A percentile compares a stretch with the other conserved stretches of the same genome.
These are phyloP conservation scores for Meyerozyma athensensis DNA, from an alignment of 1,139 yeast genomes.

Conservation along the genomic window DNA sequence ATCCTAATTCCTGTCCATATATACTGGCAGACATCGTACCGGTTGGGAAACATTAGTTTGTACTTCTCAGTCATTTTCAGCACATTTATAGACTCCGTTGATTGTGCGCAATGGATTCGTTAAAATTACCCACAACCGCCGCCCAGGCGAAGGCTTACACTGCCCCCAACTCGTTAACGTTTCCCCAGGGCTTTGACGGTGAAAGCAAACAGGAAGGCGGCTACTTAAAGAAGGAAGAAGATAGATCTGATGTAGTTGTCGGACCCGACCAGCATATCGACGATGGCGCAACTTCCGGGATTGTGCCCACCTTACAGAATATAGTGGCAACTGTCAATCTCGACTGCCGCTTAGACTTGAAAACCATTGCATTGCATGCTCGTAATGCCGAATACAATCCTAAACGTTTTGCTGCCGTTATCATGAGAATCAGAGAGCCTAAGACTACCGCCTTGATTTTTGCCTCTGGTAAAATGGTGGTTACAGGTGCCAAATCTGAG, in stretches of 20 bases:
- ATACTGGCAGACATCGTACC: not conserved
- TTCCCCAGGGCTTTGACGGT: conserved; percentile 47
- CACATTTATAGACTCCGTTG: conserved; percentile 6
- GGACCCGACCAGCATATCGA: conserved; percentile 39
- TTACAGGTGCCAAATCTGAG: conserved; percentile 98
- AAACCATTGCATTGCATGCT: conserved; percentile 96
- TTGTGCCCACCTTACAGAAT: conserved; percentile 93
- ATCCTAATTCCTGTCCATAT: conserved; percentile 3
- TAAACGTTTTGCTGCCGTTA: conserved; percentile 97
- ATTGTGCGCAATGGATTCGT: conserved; percentile 54
- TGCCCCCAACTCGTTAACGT: conserved; percentile 60
- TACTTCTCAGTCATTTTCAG: conserved; percentile 27
- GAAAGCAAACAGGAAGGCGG: conserved; percentile 13
- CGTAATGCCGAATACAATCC: conserved; percentile 99
- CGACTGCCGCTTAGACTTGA: conserved; percentile 92
- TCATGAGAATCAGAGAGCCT: conserved; percentile 99
- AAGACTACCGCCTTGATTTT: conserved; percentile 96
- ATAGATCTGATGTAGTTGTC: conserved; percentile 23
- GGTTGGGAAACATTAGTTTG: conserved; percentile 44
- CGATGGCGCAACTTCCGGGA: conserved; percentile 79
- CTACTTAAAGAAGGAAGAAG: conserved; percentile 26
- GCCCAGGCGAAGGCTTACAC: conserved; percentile 75
- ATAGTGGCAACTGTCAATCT: conserved; percentile 97
- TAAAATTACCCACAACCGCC: conserved; percentile 75
- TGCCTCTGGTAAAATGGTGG: conserved; percentile 99